Base-by-base conservation (phyloP, 805 yeast species). In the Starmerella powellii region DNA sequence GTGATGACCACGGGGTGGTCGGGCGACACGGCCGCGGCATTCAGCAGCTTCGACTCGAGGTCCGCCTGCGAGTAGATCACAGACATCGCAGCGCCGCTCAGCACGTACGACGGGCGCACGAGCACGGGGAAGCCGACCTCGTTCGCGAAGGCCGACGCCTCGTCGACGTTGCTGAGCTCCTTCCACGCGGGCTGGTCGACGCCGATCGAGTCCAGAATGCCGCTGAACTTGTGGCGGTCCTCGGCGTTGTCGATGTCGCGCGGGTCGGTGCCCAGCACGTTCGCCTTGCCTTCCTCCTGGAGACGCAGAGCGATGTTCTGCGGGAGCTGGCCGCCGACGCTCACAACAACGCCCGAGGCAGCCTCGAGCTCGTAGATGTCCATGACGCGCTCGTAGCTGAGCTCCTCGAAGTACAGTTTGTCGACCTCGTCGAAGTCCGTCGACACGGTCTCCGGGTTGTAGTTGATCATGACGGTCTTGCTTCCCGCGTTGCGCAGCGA, bases 371-470 rank as follows among this genome's bases (percentile, higher is more conserved):
- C 97, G 62, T 88, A 88, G 55, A 88, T 88, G 67, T 91, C 98
- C 81, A 88, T 72, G 28, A 88, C 96, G 65, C 97, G 81, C 72
- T 88, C 98, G 61, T 80, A 83, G 41, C 91, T 80, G 43, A 88
- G 74, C 63, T 87, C 96, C 67, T 88, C 98, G 59, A 88, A 88
- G 71, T 88, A 91, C 55, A 88, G 76, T 67, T 95, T 74, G 68
- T 88, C 98, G 50, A 86, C 98, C 68, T 88, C 98, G 64, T 88
- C 98, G 59, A 84, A 88, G 67, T 88, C 98, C 41, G 98, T 88
- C 10, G 95, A 85, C 33, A 88, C 98, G 20, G 98, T 88, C 68
- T 88, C 98, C 47, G 98, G 98, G 70, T 88, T 88, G 67, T 88
- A 88, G 71, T 88, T 88, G 60, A 88, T 74, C 98, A 88, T 88